phyloP scores from a whole-genome alignment of 805 yeast genomes.

The Candida xyloterini region DNA sequence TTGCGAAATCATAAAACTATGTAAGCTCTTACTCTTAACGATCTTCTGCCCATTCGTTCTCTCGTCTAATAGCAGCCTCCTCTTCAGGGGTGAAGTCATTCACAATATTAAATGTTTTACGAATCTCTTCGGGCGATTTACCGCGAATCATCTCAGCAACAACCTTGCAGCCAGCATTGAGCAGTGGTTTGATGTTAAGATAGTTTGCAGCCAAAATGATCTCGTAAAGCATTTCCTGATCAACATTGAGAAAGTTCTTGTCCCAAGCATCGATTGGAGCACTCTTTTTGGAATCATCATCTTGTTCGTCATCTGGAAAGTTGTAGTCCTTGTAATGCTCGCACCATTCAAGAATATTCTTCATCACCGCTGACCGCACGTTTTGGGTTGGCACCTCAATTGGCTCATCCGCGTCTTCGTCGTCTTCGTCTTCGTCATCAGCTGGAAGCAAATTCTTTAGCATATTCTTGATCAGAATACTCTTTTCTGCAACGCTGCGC shows the following conservation, averaged over 20 bases:
- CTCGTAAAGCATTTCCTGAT: constrained; percentile 84
- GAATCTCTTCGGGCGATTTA: constrained; percentile 74
- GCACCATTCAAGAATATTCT: constrained; percentile 94
- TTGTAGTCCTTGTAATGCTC: constrained; percentile 84
- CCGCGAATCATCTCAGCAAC: constrained; percentile 84
- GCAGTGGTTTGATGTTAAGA: constrained; percentile 67
- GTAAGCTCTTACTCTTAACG: constrained; percentile 38
- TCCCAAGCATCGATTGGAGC: constrained; percentile 97
- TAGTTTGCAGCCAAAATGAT: constrained; percentile 80
- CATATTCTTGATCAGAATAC: constrained; percentile 82
- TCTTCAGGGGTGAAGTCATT: constrained; percentile 85
- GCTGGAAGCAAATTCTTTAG: constrained; percentile 56
- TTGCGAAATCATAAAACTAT: not conserved
- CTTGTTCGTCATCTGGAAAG: constrained; percentile 74
- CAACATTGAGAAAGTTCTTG: constrained; percentile 87
- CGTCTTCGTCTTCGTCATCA: constrained; percentile 40
- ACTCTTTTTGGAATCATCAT: constrained; percentile 80
- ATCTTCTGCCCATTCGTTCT: constrained; percentile 90
- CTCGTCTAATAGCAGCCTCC: constrained; percentile 83
- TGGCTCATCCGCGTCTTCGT: constrained; percentile 60
- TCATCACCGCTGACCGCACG: constrained; percentile 80
- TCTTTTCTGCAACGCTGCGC: constrained; percentile 79
- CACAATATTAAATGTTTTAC: constrained; percentile 75
- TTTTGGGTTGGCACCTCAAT: constrained; percentile 87
- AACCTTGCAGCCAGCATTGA: constrained; percentile 76